These are phyloP conservation scores for Gynochthodes officinalis DNA, from an alignment of 257 asterid genomes.

Conservation along the genomic window DNA sequence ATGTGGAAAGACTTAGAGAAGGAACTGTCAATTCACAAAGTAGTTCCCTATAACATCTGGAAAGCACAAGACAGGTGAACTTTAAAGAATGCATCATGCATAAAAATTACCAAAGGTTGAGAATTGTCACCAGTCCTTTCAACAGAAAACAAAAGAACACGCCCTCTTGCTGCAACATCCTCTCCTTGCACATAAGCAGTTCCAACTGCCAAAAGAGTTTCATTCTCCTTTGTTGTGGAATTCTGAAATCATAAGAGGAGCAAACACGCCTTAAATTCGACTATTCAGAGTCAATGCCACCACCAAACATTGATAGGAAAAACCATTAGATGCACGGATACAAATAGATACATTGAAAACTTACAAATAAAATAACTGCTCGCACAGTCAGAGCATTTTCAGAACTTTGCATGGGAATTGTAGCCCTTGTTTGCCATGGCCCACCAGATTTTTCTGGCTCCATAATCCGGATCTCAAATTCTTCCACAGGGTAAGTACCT, in stretches of 20 bases:
- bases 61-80: slow-evolving; percentile 13
- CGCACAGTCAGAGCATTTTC: slow-evolving; percentile 95
- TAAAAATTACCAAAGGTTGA: slow-evolving; percentile 54
- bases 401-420: slow-evolving; percentile 90
- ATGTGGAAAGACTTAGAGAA: slow-evolving; percentile 2
- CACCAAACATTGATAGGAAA: not conserved
- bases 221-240: slow-evolving; percentile 71
- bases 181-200: slow-evolving; percentile 99
- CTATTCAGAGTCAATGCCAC: not conserved
- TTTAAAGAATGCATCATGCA: slow-evolving; percentile 3
- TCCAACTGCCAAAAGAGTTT: slow-evolving; percentile 91
- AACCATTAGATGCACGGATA: not conserved
- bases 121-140: slow-evolving; percentile 62
- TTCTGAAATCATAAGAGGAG: slow-evolving; percentile 42
- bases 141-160: slow-evolving; percentile 73
- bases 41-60: slow-evolving; percentile 11
- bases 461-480: slow-evolving; percentile 89
- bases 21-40: slow-evolving; percentile 15
- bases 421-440: slow-evolving; percentile 85
- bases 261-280: not conserved
- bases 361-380: slow-evolving; percentile 82
- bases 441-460: slow-evolving; percentile 88
- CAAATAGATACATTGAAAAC: slow-evolving; percentile 28
- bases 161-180: slow-evolving; percentile 99
- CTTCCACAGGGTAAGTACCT: slow-evolving; percentile 90